Base-by-base conservation (phyloP, 2,329 filamentous ascomycete genomes). In the Blastomyces emzantsi region DNA sequence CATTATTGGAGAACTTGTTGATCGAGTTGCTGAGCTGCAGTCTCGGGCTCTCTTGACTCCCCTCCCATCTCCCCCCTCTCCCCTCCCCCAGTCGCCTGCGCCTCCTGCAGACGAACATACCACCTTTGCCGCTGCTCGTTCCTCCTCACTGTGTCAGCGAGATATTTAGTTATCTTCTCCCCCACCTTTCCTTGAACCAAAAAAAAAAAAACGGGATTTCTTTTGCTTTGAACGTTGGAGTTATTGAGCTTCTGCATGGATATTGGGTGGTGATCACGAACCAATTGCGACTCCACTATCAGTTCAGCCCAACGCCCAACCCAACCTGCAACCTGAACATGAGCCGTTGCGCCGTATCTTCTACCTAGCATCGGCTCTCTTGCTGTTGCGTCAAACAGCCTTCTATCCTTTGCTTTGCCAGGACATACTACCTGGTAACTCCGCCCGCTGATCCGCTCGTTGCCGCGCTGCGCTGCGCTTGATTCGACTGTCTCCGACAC, bases 321-420 rank as follows among this genome's bases (percentile, higher is more conserved):
- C 33, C 47, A 60, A 63, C 62, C 41, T 33, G 25, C 52, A 62
- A 45, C 47, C 36, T 25, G 36, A 69, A 62, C 58, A 69, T 69
- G 68, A 68, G 62, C 64, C 56, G 60, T 64, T 64, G 64, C 62
- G 61, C 64, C n/a, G n/a, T 45, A 25, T 33, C 39, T 57, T 65
- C 56, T 63, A 60, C 55, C 28, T 67, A 66, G 63, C 62, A 63
- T 61, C 67, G 64, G 65, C 65, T 67, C 64, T 36, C 62, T 62
- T 58, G 64, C 64, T 56, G 63, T 65, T 66, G 67, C 66, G 64
- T 67, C 66, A 65, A 61, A 66, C 52, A 59, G 56, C 51, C 19
- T 49, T 62, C 47, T 55, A 60, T 58, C 57, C 54, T 52, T 59
- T 70, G 69, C 68, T 69, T 68, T 69, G 67, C 69, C 67, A 67